Evolutionary conservation across 805 yeast genomes (phyloP), one percentile per base, ranked within the genome.

Genomic region (Suhomyces xylopsoci): DNA sequence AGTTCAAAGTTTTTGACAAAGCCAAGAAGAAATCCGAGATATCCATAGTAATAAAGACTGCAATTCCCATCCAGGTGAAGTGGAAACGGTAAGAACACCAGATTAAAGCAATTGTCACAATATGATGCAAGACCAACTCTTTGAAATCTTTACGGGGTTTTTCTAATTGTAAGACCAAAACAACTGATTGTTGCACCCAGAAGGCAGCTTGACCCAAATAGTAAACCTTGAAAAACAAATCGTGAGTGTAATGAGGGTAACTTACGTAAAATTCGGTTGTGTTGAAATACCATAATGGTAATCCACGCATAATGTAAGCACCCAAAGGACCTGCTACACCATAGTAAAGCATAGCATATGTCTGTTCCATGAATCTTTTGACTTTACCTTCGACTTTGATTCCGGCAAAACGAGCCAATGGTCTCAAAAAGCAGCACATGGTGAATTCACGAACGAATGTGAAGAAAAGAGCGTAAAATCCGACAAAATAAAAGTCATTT

Each of bases 121-220:
- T 81, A 68, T 94, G 99, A 70, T 94, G 99, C 69, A 90, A 84
- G 40, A 93, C 89, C 55, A 94, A 80, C 71, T 94, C 99, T 61
- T 84, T 76, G 72, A 85, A 92, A 69, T 94, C 99, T 70, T 91
- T 92, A 70, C 99, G 82, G 53, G 97, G 98, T 68, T 90, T 90
- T 71, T 94, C 99, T 55, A 94, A 79, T 69, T 88, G 96, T 57
- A 94, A 77, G 45, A 83, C 73, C 57, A 94, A 77, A 30, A 94
- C 88, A 41, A 88, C 84, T 1, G 96, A 85, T 73, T 94, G 99
- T 74, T 94, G 99, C 20, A 91, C 84, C 99, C 99, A 94, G 70
- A 90, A 94, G 4, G 97, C 88, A 5, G 98, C 97, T 74, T 94
- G 98, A 42, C 88, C 84, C 55, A 94, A 76, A 68, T 94, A 94